These are phyloP conservation scores for Acorus gramineus DNA, from an alignment of 106 monocot genomes.

Conservation along the genomic window DNA sequence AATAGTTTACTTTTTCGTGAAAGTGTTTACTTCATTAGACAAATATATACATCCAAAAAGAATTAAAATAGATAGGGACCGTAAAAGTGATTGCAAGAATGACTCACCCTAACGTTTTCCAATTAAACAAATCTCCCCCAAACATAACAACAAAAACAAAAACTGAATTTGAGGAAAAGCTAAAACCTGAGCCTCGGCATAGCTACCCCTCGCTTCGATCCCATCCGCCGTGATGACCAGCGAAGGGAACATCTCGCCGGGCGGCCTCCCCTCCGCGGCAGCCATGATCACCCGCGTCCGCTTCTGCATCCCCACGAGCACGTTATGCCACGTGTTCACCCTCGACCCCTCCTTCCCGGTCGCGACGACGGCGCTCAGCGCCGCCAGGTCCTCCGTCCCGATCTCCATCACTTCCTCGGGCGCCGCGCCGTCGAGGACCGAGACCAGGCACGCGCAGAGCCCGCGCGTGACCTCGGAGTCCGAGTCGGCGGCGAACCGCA, in stretches of 20 bases:
- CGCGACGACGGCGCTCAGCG: conserved; percentile 46
- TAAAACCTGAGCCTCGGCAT: conserved; percentile 89
- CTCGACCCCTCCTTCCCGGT: conserved; percentile 44
- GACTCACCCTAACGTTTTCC: no score
- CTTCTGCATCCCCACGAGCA: conserved; percentile 91
- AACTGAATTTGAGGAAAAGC: neutral
- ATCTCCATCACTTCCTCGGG: conserved; percentile 77
- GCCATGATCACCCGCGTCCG: conserved; percentile 56
- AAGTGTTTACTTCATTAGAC: no score
- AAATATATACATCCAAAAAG: no score
- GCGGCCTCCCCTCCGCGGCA: conserved; percentile 34
- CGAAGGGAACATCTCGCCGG: conserved; percentile 66
- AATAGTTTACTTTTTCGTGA: no score
- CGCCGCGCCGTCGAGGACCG: conserved; percentile 54
- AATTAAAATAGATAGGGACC: neutral
- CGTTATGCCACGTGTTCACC: conserved; percentile 89
- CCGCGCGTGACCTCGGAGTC: conserved; percentile 93
- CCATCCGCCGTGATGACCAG: conserved; percentile 50
- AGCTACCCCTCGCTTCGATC: conserved; percentile 68
- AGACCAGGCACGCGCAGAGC: conserved; percentile 71
- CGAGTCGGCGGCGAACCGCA: conserved; percentile 74
- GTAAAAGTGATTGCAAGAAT: neutral
- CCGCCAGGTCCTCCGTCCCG: conserved; percentile 52
- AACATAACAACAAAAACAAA: neutral
- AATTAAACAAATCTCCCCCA: no score